These are phyloP conservation scores for Allodekkera sacchari DNA, from an alignment of 805 yeast species.

Conservation along the genomic window DNA sequence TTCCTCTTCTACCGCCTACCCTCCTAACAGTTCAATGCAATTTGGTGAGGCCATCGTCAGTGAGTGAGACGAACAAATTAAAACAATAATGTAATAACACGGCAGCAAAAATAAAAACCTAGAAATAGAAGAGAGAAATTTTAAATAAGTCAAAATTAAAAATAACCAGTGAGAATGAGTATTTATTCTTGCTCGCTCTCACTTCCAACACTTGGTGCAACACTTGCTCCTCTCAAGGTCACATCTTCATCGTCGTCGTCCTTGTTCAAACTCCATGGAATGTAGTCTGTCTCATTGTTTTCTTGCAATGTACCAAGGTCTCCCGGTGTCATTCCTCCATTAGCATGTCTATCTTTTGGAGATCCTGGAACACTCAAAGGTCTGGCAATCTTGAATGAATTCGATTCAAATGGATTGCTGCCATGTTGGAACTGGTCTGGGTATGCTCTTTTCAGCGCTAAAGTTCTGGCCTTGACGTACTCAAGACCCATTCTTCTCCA, in stretches of 20 bases:
- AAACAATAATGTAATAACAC: neutral
- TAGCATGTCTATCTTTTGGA: conserved; percentile 61
- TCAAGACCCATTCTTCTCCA: conserved; percentile 99
- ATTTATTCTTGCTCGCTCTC: conserved; percentile 23
- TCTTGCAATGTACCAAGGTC: conserved; percentile 96
- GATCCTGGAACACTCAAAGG: conserved; percentile 98
- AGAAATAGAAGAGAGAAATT: neutral
- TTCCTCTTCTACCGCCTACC: no score
- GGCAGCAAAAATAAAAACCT: neutral
- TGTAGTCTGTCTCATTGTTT: conserved; percentile 77
- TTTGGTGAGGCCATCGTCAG: no score
- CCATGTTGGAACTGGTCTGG: conserved; percentile 65
- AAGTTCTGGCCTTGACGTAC: conserved; percentile 87
- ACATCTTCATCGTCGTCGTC: conserved; percentile 32
- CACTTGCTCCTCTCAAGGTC: conserved; percentile 28
- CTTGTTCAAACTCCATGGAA: conserved; percentile 43
- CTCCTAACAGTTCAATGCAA: no score
- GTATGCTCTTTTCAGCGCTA: conserved; percentile 88
- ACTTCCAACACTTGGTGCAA: no score
- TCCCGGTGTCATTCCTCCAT: conserved; percentile 85
- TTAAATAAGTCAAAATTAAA: neutral
- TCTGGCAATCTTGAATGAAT: conserved; percentile 67
- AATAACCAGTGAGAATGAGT: neutral
- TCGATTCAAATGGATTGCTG: conserved; percentile 29
- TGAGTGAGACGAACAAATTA: neutral